Conservation (phyloP, 1,139 yeast genomes). For the Wickerhamomyces sp. region DNA sequence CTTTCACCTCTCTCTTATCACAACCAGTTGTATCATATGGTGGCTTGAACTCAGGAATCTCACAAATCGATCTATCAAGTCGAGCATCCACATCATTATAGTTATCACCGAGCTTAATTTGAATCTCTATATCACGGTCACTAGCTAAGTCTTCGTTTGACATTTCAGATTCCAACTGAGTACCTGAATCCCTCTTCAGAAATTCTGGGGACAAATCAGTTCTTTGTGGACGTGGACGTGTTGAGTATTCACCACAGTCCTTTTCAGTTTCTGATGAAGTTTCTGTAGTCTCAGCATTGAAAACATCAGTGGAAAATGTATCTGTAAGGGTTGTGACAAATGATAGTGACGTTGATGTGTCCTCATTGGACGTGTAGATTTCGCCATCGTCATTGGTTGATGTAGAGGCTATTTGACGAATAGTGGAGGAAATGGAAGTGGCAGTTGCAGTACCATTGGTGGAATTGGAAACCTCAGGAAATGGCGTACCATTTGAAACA, state of each 20-base stretch:
- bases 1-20: conserved; percentile 16
- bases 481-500: conserved; percentile 6
- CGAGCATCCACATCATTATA: conserved; percentile 12
- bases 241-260: background rate
- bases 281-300: background rate
- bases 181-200: background rate
- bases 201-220: conserved; percentile 4
- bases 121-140: background rate
- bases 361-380: too few species aligned
- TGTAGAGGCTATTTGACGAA: too few species aligned
- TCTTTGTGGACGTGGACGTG: conserved; percentile 2
- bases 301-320: too few species aligned
- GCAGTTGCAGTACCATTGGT: background rate
- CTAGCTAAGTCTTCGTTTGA: background rate
- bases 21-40: conserved; percentile 18
- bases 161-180: too few species aligned
- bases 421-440: background rate
- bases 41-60: conserved; percentile 17
- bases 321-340: too few species aligned
- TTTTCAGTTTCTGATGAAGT: background rate
- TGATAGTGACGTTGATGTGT: too few species aligned
- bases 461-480: conserved; percentile 4
- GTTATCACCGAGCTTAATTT: conserved; percentile 5
- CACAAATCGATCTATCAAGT: conserved; percentile 15
- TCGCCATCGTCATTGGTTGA: too few species aligned